A percentile compares a stretch with the other conserved stretches of the same genome.
Conservation (phyloP, 2,329 filamentous ascomycete genomes). For the Monilinia polystroma region DNA sequence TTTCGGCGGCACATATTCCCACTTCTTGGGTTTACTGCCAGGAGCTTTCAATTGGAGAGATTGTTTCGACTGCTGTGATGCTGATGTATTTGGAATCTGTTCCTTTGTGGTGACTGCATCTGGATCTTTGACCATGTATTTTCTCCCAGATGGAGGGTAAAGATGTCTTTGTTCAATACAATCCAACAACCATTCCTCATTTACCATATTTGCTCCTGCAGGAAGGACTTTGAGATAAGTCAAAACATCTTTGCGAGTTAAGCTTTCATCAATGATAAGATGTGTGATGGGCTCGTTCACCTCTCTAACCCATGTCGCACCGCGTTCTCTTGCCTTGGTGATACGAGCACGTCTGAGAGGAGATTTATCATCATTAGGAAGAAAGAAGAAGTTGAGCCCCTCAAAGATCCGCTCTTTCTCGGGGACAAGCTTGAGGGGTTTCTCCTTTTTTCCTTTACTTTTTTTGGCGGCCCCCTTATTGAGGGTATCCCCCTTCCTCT, state of each 20-base stretch:
- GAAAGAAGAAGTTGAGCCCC: constrained; percentile 67
- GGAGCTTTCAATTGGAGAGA: constrained; percentile 52
- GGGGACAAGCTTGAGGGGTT: constrained; percentile 47
- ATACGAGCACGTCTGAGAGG: constrained; percentile 69
- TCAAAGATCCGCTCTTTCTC: constrained; percentile 59
- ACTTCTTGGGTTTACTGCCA: constrained; percentile 39
- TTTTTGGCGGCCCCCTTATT: constrained; percentile 15
- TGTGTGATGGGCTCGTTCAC: constrained; percentile 65
- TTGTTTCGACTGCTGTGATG: constrained; percentile 21
- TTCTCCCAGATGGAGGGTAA: constrained; percentile 56
- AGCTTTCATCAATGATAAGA: constrained; percentile 70
- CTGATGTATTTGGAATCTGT: not conserved
- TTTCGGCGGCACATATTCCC: constrained; percentile 44
- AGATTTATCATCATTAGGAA: constrained; percentile 76
- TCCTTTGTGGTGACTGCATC: constrained; percentile 16
- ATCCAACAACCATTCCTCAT: constrained; percentile 66
- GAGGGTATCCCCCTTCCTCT: constrained; percentile 24
- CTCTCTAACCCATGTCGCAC: constrained; percentile 66
- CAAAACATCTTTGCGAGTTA: constrained; percentile 64
- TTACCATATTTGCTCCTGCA: constrained; percentile 57
- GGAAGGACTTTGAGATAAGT: constrained; percentile 48
- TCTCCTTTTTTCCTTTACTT: constrained; percentile 48
- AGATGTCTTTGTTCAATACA: constrained; percentile 60
- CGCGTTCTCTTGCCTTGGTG: constrained; percentile 69
- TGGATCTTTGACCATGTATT: constrained; percentile 52